These are phyloP conservation scores for Trypanosoma cruzi DNA, from an alignment of 208 protist species.

Conservation along the genomic window DNA sequence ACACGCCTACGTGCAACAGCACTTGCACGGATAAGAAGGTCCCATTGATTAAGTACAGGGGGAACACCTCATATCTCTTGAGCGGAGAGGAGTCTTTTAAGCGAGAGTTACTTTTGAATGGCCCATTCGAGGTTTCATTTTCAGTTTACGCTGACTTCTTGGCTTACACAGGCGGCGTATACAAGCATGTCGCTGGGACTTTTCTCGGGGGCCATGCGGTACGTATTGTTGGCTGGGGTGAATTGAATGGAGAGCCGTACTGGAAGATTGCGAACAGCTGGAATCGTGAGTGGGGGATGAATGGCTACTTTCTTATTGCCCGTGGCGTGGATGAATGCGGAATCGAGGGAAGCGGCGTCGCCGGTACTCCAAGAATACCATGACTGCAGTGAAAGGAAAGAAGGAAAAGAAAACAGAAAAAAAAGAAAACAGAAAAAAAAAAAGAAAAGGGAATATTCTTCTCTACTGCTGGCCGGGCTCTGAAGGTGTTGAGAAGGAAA, in stretches of 20 bases:
- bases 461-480: no score
- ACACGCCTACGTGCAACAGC: slow-evolving; percentile 77
- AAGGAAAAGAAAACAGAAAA: not conserved
- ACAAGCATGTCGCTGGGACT: slow-evolving; percentile 71
- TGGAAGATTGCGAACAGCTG: slow-evolving; percentile 94
- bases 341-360: slow-evolving; percentile 66
- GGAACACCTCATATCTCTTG: slow-evolving; percentile 45
- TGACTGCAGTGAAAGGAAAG: not conserved
- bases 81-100: slow-evolving; percentile 66
- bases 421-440: no score
- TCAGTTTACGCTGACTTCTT: slow-evolving; percentile 92
- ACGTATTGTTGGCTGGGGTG: slow-evolving; percentile 87
- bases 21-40: slow-evolving; percentile 44
- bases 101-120: slow-evolving; percentile 83
- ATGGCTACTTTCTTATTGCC: slow-evolving; percentile 85
- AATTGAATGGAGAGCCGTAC: slow-evolving; percentile 69
- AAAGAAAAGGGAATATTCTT: no score
- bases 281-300: slow-evolving; percentile 87
- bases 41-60: slow-evolving; percentile 54
- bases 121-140: slow-evolving; percentile 90
- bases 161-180: slow-evolving; percentile 91
- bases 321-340: slow-evolving; percentile 81
- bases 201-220: slow-evolving; percentile 88
- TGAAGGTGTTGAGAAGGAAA: no score
- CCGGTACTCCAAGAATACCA: slow-evolving; percentile 37